Base-by-base conservation (phyloP, 202 grass and related monocot species). In the Saccharum hybrid region DNA sequence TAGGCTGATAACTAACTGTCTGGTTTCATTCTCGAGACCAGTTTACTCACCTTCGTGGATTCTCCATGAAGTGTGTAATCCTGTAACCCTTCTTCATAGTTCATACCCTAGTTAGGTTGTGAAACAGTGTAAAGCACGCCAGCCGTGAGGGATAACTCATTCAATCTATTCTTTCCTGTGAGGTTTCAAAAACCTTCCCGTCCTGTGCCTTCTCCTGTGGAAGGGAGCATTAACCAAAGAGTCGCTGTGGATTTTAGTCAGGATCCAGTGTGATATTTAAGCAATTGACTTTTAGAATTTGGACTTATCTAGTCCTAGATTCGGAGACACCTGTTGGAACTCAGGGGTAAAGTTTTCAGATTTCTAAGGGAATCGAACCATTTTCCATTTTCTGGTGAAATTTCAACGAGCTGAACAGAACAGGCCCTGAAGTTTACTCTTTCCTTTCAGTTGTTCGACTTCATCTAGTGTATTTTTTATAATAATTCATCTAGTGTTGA, bases 61-160 rank as follows among this genome's bases (percentile, higher is more conserved):
- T 75, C 48, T 86, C 63, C 49, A 68, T 31, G 61, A 70, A 82
- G 40, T 76, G n/a, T 34, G 41, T 75, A 75, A 86, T 28, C 19
- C 21, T 75, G 70, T 34, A 51, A 51, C 70, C 45, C 26, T 51
- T 45, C 39, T 49, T 51, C 45, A 51, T 73, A 51, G 43, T 33
- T 75, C 4, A 39, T 81, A 75, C 71, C 61, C 62, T 86, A 31
- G 72, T 67, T 75, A 59, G 77, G 37, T 39, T 21, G 12, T 48
- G 49, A 74, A 46, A 67, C 18, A 37, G n/a, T 75, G 48, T 81
- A 80, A 86, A 81, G 61, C 46, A 74, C 18, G 22, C 37, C 8
- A 59, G 45, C 15, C 68, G 34, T n/a, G 45, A 54, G 39, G 70
- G 46, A 86, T 46, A 86, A 66, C 66, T 23, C 84, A 80, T 73